phyloP scores from a whole-genome alignment of 192 early-diverging fungal species.

The Globomyces pollinis-pini region DNA sequence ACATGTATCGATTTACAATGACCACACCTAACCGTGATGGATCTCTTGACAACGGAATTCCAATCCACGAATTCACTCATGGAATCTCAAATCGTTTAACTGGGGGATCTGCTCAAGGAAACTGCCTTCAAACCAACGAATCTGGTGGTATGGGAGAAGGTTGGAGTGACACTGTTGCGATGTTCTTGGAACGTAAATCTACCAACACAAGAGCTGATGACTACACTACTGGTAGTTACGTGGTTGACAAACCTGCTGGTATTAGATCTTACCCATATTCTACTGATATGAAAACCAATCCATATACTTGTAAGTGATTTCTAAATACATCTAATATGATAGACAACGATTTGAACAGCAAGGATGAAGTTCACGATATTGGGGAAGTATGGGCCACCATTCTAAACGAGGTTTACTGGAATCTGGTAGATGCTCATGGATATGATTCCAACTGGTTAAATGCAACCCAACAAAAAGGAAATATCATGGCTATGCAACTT shows the following conservation, averaged over 20 bases:
- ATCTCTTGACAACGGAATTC: constrained; percentile 48
- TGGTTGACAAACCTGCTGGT: constrained; percentile 18
- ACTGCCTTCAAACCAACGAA: constrained; percentile 32
- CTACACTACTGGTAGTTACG: background rate
- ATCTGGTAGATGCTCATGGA: constrained; percentile 33
- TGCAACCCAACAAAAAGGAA: constrained; percentile 28
- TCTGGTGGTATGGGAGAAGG: constrained; percentile 15
- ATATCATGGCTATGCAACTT: constrained; percentile 43
- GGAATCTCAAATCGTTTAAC: constrained; percentile 56
- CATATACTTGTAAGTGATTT: constrained; percentile 25
- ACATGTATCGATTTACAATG: constrained; percentile 43
- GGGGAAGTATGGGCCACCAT: constrained; percentile 58
- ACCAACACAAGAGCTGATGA: constrained; percentile 4
- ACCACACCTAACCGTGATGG: constrained; percentile 50
- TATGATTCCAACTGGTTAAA: constrained; percentile 15
- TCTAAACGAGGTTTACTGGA: constrained; percentile 57
- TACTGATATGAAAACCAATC: constrained; percentile 37
- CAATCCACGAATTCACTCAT: constrained; percentile 54
- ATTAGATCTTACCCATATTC: constrained; percentile 54
- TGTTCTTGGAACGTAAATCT: background rate
- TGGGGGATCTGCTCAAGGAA: constrained; percentile 46
- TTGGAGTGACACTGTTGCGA: constrained; percentile 4
- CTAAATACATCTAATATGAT: too few species aligned
- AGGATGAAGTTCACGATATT: constrained; percentile 41
- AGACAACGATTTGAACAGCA: too few species aligned